Evolutionary conservation across 805 yeast genomes (phyloP).

Genomic region (Ogataea siamensis): DNA sequence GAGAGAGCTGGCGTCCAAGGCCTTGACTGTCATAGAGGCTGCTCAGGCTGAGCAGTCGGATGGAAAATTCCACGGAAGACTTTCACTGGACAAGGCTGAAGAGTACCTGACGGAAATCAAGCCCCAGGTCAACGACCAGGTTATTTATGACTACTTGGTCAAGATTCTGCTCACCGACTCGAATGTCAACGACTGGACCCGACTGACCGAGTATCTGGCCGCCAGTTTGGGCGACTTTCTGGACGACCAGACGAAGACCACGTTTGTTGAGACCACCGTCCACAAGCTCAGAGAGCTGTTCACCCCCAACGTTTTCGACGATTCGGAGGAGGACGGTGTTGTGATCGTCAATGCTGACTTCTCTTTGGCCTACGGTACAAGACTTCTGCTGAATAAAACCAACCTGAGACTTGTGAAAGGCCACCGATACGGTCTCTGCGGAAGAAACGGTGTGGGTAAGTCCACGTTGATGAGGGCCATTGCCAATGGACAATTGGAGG

Average conservation of each 20-base stretch:
- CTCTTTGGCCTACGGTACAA: constrained; percentile 94
- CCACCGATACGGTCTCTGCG: constrained; percentile 96
- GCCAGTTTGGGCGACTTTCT: constrained; percentile 38
- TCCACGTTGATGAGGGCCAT: constrained; percentile 96
- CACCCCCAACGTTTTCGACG: constrained; percentile 52
- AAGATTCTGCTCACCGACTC: constrained; percentile 57
- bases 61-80: constrained; percentile 76
- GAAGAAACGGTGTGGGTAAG: constrained; percentile 98
- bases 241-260: constrained; percentile 34
- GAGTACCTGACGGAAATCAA: constrained; percentile 38
- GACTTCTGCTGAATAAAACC: constrained; percentile 95
- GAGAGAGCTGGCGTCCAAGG: constrained; percentile 87
- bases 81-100: constrained; percentile 53
- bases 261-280: constrained; percentile 45
- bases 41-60: constrained; percentile 70
- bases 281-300: constrained; percentile 52
- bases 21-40: constrained; percentile 73
- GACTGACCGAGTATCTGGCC: constrained; percentile 53
- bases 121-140: constrained; percentile 35
- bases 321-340: constrained; percentile 73
- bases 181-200: constrained; percentile 72
- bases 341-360: constrained; percentile 93
- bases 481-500: constrained; percentile 94
- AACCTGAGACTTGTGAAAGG: constrained; percentile 85
- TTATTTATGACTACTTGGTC: constrained; percentile 47